These are phyloP conservation scores for Cicer cuneatum DNA, from an alignment of 306 rosid species.

Conservation along the genomic window DNA sequence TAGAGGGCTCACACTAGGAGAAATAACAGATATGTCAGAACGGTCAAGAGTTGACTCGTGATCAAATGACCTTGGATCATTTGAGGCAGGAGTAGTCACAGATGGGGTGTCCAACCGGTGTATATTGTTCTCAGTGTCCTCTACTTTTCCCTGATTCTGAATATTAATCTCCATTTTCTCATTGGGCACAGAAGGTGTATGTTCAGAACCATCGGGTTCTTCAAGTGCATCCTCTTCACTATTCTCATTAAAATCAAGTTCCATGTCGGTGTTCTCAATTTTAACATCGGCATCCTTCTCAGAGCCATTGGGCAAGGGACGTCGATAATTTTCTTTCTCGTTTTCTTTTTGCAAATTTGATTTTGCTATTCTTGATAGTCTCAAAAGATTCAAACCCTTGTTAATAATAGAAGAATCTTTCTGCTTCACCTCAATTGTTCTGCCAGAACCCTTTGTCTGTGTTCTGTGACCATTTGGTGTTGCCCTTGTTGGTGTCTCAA, in stretches of 20 bases:
- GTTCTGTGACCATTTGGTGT: constrained; percentile 71
- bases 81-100: constrained; percentile 51
- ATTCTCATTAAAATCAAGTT: constrained; percentile 92
- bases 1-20: constrained; percentile 77
- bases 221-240: constrained; percentile 80
- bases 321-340: constrained; percentile 96
- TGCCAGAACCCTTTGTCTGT: constrained; percentile 75
- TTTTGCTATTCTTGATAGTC: constrained; percentile 93
- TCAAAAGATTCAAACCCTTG: constrained; percentile 80
- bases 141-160: constrained; percentile 61
- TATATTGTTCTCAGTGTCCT: constrained; percentile 58
- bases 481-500: constrained; percentile 75
- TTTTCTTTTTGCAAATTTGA: constrained; percentile 86
- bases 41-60: constrained; percentile 72
- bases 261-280: constrained; percentile 97
- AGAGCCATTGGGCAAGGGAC: constrained; percentile 69
- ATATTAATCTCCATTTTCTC: constrained; percentile 55
- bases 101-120: constrained; percentile 59
- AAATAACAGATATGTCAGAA: constrained; percentile 61
- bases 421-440: constrained; percentile 67
- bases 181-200: constrained; percentile 54
- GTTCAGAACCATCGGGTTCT: constrained; percentile 74
- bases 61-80: constrained; percentile 58
- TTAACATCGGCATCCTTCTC: constrained; percentile 90
- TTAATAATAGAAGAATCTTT: constrained; percentile 63